These are phyloP conservation scores for Fusarium ramigenum DNA, from an alignment of 2,329 filamentous ascomycete genomes.

Conservation along the genomic window DNA sequence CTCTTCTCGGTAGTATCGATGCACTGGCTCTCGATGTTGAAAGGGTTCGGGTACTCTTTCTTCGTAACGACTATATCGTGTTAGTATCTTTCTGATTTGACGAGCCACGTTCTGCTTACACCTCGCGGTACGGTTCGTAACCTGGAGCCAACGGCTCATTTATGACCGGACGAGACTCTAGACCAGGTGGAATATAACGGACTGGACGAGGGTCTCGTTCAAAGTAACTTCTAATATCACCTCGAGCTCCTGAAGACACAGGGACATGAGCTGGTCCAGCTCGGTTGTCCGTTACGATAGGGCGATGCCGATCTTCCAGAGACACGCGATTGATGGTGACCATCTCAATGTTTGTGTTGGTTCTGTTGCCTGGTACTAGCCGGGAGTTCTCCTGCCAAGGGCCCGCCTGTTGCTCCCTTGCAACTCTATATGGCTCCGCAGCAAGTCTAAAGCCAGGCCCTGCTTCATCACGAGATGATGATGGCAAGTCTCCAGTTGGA, in stretches of 20 bases:
- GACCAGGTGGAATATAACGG: constrained; percentile 8
- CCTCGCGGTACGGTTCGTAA: constrained; percentile 35
- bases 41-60: constrained; percentile 7
- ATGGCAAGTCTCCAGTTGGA: constrained; percentile 15
- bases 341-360: constrained; percentile 30
- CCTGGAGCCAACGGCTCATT: constrained; percentile 9
- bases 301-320: constrained; percentile 11
- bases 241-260: neutral
- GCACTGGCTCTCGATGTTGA: constrained; percentile 22
- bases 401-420: constrained; percentile 30
- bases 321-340: constrained; percentile 27
- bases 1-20: constrained; percentile 29
- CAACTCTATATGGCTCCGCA: constrained; percentile 13
- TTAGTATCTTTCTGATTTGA: constrained; percentile 19
- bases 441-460: constrained; percentile 23
- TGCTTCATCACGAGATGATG: constrained; percentile 11
- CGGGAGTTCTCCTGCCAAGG: constrained; percentile 36
- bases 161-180: constrained; percentile 24
- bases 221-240: constrained; percentile 2
- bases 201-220: constrained; percentile 13
- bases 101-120: constrained; percentile 33
- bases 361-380: constrained; percentile 27
- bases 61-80: constrained; percentile 21
- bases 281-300: constrained; percentile 17
- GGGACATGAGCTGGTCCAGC: constrained; percentile 4